These are phyloP conservation scores for Allomyces arbusculus DNA, from an alignment of 192 early-diverging fungal genomes.

Conservation along the genomic window DNA sequence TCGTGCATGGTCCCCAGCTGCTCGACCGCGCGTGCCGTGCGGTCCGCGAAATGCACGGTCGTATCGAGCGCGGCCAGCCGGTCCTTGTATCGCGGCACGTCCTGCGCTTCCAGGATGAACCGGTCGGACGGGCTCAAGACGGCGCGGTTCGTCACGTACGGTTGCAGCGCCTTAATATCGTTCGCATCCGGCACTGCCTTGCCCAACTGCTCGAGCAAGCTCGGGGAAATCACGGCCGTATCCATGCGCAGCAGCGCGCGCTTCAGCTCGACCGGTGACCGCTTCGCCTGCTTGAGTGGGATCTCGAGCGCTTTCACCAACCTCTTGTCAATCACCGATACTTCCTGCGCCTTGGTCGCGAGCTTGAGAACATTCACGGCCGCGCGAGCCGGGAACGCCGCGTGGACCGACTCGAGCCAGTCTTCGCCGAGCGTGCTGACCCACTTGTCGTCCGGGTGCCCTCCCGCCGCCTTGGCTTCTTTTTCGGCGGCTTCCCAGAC, in stretches of 20 bases:
- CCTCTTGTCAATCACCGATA: conserved; percentile 45
- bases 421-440: conserved; percentile 7
- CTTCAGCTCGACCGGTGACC: conserved; percentile 43
- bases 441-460: conserved; percentile 6
- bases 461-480: conserved; percentile 7
- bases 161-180: no score
- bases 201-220: conserved; percentile 35
- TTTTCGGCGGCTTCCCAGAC: no score
- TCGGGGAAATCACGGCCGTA: conserved; percentile 35
- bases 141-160: no score
- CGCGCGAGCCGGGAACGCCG: neutral
- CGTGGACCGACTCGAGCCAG: neutral
- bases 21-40: conserved; percentile 33
- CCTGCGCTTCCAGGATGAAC: conserved; percentile 60
- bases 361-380: neutral
- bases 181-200: no score
- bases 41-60: conserved; percentile 41
- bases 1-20: conserved; percentile 8
- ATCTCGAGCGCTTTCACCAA: conserved; percentile 39
- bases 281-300: conserved; percentile 36
- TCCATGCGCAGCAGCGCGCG: conserved; percentile 42
- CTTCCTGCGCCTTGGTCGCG: conserved; percentile 12
- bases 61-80: conserved; percentile 45
- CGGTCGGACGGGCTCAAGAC: conserved; percentile 20
- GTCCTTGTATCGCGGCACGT: conserved; percentile 55